Percentiles rank a stretch among this genome's conserved stretches.
Conservation (phyloP, 768 basidiomycete species). For the Sporobolomyces roseus region DNA sequence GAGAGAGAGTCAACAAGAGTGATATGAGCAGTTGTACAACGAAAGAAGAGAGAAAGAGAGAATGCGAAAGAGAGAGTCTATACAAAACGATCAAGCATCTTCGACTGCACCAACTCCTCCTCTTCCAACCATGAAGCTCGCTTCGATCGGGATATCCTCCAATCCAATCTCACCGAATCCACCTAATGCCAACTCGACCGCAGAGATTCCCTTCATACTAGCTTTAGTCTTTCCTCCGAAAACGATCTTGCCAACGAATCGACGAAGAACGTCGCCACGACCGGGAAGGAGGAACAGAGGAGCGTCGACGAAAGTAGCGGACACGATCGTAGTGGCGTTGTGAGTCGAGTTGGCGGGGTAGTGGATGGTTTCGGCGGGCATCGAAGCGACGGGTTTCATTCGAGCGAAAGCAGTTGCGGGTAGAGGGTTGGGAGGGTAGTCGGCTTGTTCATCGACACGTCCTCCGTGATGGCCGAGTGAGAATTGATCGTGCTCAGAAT, state of each 20-base stretch:
- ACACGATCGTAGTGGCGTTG: conserved; percentile 27
- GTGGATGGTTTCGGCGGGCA: conserved; percentile 30
- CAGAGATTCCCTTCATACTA: conserved; percentile 31
- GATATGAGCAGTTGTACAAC: background rate
- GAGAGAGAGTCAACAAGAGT: background rate
- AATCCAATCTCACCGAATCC: conserved; percentile 35
- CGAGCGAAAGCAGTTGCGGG: conserved; percentile 40
- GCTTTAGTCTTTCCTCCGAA: conserved; percentile 29
- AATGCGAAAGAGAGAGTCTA: background rate
- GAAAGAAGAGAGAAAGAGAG: background rate
- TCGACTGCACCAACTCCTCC: conserved; percentile 6
- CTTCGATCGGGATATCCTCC: conserved; percentile 36
- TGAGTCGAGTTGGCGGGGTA: conserved; percentile 34
- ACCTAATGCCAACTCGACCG: conserved; percentile 23
- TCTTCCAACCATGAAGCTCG: conserved; percentile 25
- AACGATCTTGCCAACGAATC: conserved; percentile 36
- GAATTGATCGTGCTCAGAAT: background rate
- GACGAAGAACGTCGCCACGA: conserved; percentile 20
- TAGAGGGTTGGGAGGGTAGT: conserved; percentile 37
- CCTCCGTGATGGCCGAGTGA: background rate
- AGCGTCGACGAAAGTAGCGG: conserved; percentile 36
- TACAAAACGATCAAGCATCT: background rate
- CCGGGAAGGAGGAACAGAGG: conserved; percentile 40
- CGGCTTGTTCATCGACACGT: background rate
- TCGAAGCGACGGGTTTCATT: conserved; percentile 20